These are phyloP conservation scores for Chaetomidium leptoderma DNA, from an alignment of 495 filamentous ascomycete species.

Conservation along the genomic window DNA sequence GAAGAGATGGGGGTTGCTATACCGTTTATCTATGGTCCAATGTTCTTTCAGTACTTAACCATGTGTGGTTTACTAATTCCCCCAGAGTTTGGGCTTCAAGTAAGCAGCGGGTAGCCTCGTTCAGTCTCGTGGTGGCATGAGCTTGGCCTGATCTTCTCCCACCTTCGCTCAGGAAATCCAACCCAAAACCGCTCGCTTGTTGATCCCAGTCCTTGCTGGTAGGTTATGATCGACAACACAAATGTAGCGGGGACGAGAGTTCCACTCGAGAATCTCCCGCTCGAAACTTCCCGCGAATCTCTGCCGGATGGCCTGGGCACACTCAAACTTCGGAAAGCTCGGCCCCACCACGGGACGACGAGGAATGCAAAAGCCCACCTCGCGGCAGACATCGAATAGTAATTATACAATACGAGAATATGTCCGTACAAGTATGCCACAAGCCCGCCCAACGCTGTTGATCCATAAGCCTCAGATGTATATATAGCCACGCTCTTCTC, in stretches of 20 bases:
- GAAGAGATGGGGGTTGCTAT: background rate
- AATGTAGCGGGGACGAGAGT: too few relatives aligned
- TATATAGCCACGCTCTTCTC: constrained; percentile 9
- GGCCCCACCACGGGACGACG: background rate
- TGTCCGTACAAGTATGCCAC: constrained; percentile 29
- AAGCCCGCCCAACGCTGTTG: constrained; percentile 21
- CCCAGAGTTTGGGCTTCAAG: too few relatives aligned
- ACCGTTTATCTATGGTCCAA: background rate
- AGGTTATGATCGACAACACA: too few relatives aligned
- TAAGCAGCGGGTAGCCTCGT: too few relatives aligned
- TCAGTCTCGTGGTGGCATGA: too few relatives aligned
- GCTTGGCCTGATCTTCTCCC: too few relatives aligned
- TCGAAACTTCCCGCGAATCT: background rate
- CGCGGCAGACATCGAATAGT: constrained; percentile 20
- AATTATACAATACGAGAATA: constrained; percentile 44
- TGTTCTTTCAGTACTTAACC: too few relatives aligned
- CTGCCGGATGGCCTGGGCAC: background rate
- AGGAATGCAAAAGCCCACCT: background rate
- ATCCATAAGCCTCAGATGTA: constrained; percentile 13
- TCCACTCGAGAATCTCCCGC: too few relatives aligned
- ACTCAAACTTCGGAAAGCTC: background rate
- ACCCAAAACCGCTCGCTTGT: too few relatives aligned
- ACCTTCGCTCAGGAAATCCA: too few relatives aligned
- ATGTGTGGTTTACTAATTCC: too few relatives aligned
- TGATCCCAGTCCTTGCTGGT: too few relatives aligned